Base-by-base conservation (phyloP, 2,329 filamentous ascomycete genomes). In the Arthrobotrys entomopaga region DNA sequence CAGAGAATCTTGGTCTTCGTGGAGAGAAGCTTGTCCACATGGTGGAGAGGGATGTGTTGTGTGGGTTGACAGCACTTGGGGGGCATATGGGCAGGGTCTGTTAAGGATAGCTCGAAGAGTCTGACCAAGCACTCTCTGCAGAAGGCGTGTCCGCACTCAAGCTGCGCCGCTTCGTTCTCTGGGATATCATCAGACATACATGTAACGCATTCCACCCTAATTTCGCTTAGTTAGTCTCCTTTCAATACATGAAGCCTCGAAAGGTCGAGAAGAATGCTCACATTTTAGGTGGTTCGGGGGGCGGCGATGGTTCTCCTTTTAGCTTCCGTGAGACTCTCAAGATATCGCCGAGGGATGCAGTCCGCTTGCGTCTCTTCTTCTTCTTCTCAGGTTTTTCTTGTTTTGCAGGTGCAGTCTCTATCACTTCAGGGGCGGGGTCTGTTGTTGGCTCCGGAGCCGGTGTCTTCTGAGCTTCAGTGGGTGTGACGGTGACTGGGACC, bases 71-170 rank as follows among this genome's bases (percentile, higher is more conserved):
- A 97, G 81, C 92, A 97, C 79, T 85, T 87, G 0, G 93, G 93
- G 16, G 93, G 92, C 91, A 96, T 96, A 77, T 92, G 89, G 73
- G 88, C 86, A 0, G 91, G 88, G 80, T 96, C 91, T 48, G 85
- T 89, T 75, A 93, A 84, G 10, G 92, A 95, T 74, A 92, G 85
- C 63, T 85, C 87, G 82, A 96, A 96, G 67, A 88, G 86, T 57
- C 88, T 87, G 80, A 88, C 90, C 46, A 97, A 83, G 80, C 93
- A 96, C 6, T 85, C 81, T 76, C 90, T 85, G 81, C 93, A 96
- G 90, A 94, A 93, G 75, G 88, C 87, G 81, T 96, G 92, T 1
- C 88, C 88, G 80, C 93, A 96, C 77, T 87, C 86, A 40, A 96
- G 86, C 80, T 89, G 69, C 42, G 88, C 88, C 38, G 89, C 86